These are phyloP conservation scores for Ziziphus jujuba DNA, from an alignment of 306 rosid species.

Conservation along the genomic window DNA sequence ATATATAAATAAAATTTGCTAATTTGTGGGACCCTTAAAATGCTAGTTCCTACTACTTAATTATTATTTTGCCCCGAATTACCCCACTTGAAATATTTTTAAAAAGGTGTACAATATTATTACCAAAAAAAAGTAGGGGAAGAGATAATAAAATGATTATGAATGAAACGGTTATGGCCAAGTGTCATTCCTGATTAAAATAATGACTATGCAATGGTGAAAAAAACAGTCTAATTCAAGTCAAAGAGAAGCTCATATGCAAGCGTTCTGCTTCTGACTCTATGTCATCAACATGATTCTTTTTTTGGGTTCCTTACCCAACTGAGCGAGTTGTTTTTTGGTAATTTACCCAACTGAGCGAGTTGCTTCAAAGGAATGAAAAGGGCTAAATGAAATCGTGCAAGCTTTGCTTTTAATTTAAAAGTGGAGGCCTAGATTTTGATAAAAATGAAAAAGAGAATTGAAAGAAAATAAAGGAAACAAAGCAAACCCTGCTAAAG, in stretches of 20 bases:
- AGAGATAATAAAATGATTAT: no score
- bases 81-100: background rate
- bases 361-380: background rate
- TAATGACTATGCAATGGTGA: background rate
- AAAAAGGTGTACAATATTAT: background rate
- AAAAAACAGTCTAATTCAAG: constrained; percentile 14
- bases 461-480: background rate
- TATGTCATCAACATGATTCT: background rate
- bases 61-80: background rate
- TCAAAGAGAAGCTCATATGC: constrained; percentile 9
- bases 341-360: background rate
- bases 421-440: background rate
- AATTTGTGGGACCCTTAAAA: constrained; percentile 5
- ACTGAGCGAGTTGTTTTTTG: no score
- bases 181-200: background rate
- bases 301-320: background rate
- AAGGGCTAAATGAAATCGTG: background rate
- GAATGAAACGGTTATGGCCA: constrained; percentile 1
- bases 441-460: background rate
- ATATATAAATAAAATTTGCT: background rate
- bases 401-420: background rate
- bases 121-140: no score
- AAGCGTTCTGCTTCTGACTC: background rate
- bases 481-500: constrained; percentile 7
- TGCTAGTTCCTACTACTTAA: background rate